These are phyloP conservation scores for Starmerella scarabaei DNA, from an alignment of 805 yeast genomes.

Conservation along the genomic window DNA sequence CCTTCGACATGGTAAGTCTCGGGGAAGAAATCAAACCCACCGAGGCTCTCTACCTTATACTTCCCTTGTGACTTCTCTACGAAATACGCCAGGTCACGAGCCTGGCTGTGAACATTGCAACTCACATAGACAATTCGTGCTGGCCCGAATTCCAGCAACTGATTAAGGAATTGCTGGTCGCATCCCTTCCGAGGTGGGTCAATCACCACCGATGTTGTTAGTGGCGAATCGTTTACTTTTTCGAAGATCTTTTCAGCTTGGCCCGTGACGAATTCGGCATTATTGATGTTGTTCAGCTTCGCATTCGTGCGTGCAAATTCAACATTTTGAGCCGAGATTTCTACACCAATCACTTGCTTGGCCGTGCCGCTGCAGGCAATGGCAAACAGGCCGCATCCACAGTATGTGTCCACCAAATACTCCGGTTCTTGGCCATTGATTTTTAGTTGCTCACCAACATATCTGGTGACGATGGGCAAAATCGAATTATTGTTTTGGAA, in stretches of 20 bases:
- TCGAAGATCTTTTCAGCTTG: slow-evolving; percentile 84
- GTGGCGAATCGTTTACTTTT: slow-evolving; percentile 47
- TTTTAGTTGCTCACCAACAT: slow-evolving; percentile 60
- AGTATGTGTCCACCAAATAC: slow-evolving; percentile 83
- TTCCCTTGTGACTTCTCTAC: slow-evolving; percentile 35
- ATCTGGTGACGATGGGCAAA: slow-evolving; percentile 65
- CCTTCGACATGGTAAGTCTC: slow-evolving; percentile 89
- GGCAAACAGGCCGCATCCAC: slow-evolving; percentile 91
- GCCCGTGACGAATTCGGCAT: slow-evolving; percentile 78
- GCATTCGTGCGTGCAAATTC: slow-evolving; percentile 79
- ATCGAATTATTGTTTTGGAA: slow-evolving; percentile 93
- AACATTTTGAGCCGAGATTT: slow-evolving; percentile 81
- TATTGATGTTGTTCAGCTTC: slow-evolving; percentile 53
- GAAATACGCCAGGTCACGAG: slow-evolving; percentile 81
- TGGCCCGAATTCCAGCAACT: slow-evolving; percentile 71
- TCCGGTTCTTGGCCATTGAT: slow-evolving; percentile 33
- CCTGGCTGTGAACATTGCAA: slow-evolving; percentile 96
- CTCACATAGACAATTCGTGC: slow-evolving; percentile 85
- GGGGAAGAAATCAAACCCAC: slow-evolving; percentile 95
- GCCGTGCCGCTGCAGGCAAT: slow-evolving; percentile 73
- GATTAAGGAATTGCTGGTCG: slow-evolving; percentile 74
- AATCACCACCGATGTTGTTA: slow-evolving; percentile 72
- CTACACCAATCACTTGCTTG: slow-evolving; percentile 83
- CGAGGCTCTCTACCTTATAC: slow-evolving; percentile 65
- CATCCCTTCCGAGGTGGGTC: slow-evolving; percentile 98